Percentiles rank a stretch among this genome's conserved stretches.
Evolutionary conservation across 257 asterid genomes (phyloP).

Genomic region (Knoxia roxburghii): DNA sequence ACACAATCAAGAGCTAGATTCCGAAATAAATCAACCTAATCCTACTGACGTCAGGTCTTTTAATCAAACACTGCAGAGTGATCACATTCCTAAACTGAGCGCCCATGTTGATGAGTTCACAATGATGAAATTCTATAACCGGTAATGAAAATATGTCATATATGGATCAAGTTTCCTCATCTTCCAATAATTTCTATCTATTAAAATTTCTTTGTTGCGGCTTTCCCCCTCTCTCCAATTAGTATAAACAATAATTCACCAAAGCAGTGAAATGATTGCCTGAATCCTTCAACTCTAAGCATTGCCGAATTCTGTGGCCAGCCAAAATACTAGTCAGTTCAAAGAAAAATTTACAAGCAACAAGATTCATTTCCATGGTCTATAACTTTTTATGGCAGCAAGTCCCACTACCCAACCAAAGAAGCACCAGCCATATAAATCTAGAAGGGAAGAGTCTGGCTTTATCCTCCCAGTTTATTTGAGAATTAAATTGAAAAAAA

Average conservation of each 20-base stretch:
- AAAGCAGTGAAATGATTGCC: too few species aligned
- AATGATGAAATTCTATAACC: background rate
- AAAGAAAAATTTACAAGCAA: background rate
- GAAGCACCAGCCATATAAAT: background rate
- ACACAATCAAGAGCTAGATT: background rate
- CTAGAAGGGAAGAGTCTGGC: background rate
- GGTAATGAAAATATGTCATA: background rate
- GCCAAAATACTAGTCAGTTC: background rate
- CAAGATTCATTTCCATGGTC: background rate
- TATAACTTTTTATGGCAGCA: background rate
- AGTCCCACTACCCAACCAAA: background rate
- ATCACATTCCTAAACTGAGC: background rate
- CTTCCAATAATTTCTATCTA: background rate
- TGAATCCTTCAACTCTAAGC: too few species aligned
- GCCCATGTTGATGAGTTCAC: too few species aligned
- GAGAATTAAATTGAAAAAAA: background rate
- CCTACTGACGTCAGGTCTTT: background rate
- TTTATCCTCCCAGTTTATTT: background rate
- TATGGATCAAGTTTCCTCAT: too few species aligned
- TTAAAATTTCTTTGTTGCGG: too few species aligned
- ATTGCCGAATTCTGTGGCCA: background rate
- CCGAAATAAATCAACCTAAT: background rate
- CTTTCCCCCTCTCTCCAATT: too few species aligned
- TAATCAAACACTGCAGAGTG: background rate
- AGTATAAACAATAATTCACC: too few species aligned